Base-by-base conservation (phyloP, 495 filamentous ascomycete species). In the Penicillium robsamsonii region DNA sequence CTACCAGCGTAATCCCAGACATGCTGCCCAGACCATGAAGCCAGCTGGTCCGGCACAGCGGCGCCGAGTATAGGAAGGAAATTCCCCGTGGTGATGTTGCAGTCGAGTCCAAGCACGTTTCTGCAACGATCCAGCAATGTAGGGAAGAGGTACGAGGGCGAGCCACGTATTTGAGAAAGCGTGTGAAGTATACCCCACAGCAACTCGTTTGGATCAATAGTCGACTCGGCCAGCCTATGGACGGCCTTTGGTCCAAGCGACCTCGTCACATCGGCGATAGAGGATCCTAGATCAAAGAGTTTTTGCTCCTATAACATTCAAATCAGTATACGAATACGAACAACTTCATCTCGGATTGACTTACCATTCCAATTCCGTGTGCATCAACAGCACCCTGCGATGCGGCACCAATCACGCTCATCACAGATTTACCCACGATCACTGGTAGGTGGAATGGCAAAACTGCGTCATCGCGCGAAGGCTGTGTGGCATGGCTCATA, bases 331-430 rank as follows among this genome's bases (percentile, higher is more conserved):
- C 11, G 17, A 22, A 18, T 10, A 24, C 25, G 25, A 12, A 10
- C 12, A 15, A 13, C 25, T 9, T 50, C 9, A 17, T 2, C n/a
- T 22, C 41, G 50, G 15, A 53, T 31, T 31, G 24, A 70, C 74
- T 53, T 72, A 80, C 84, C 85, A 87, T 84, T 25, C 81, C 81
- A 49, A 81, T 81, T 0, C 84, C 84, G 54, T 87, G 83, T 0
- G 86, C 77, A 58, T 82, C 77, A 13, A 87, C 80, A 40, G 77
- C 79, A 6, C 75, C 73, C 6, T 78, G 66, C 1, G 81, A 80
- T 9, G 82, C 70, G 12, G 70, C 75, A 1, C 75, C 70, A n/a
- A 85, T 79, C 17, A 81, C 76, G 31, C 75, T 56, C 56, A 83
- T 78, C 0, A 85, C 72, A 15, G 79, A 73, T 55, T 80, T 77